Conservation (phyloP, 2,329 filamentous ascomycete species). For the Xylaria sp. region DNA sequence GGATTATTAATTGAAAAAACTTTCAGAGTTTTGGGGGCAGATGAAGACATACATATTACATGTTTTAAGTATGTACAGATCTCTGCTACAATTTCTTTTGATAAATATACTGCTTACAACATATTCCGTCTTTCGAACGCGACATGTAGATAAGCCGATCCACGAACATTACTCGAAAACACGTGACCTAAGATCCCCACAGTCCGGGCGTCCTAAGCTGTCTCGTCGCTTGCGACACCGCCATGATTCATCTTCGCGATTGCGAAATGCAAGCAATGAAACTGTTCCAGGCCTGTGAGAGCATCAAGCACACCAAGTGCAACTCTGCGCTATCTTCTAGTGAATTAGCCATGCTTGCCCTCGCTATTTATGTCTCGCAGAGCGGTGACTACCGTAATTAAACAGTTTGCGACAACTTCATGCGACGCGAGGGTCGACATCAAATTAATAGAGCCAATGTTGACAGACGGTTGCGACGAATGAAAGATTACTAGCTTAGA, state of each 20-base stretch:
- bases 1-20: too few relatives aligned
- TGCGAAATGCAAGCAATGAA: conserved; percentile 2
- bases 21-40: too few relatives aligned
- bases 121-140: conserved; percentile 25
- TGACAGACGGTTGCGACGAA: neutral
- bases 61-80: too few relatives aligned
- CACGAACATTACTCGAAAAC: conserved; percentile 37
- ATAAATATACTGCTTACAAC: neutral
- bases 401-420: neutral
- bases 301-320: neutral
- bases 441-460: neutral
- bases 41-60: too few relatives aligned
- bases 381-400: neutral
- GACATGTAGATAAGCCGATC: conserved; percentile 20
- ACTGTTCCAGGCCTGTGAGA: conserved; percentile 27
- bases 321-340: conserved; percentile 5
- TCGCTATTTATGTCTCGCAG: neutral
- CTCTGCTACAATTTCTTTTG: neutral
- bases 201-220: neutral
- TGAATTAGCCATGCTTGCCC: neutral
- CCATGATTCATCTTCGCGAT: neutral
- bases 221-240: neutral
- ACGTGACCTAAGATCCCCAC: conserved; percentile 32
- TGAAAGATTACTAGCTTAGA: neutral
- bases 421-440: neutral